Evolutionary conservation across 352 stramenopile genomes (phyloP).

Genomic region (Detonula confervacea): DNA sequence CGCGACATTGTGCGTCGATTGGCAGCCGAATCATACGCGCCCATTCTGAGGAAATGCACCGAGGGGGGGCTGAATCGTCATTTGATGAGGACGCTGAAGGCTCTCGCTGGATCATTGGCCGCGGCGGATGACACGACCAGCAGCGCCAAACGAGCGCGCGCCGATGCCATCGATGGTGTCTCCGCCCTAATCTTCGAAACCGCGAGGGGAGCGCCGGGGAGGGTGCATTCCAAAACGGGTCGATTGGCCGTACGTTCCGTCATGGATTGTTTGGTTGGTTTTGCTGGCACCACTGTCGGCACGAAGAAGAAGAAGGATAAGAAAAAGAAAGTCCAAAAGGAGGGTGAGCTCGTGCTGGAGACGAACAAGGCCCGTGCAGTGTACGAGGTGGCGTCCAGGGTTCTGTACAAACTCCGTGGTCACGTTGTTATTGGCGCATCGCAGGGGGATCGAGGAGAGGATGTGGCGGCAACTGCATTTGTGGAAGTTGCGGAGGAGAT

Average conservation of each 20-base stretch:
- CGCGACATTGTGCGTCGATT: constrained; percentile 78
- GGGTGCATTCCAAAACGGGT: constrained; percentile 76
- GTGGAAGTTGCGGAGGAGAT: constrained; percentile 53
- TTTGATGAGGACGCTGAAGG: constrained; percentile 73
- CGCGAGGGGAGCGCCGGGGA: constrained; percentile 63
- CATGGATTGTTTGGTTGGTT: constrained; percentile 60
- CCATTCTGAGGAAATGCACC: constrained; percentile 73
- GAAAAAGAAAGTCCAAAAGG: constrained; percentile 21
- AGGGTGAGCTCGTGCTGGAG: constrained; percentile 21
- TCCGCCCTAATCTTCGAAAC: constrained; percentile 79
- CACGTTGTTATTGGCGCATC: constrained; percentile 39
- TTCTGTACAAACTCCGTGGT: constrained; percentile 64
- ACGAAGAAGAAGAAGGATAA: constrained; percentile 6
- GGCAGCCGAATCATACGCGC: constrained; percentile 80
- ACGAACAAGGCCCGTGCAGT: constrained; percentile 47
- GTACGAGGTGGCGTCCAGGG: constrained; percentile 59
- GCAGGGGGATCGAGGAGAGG: constrained; percentile 11
- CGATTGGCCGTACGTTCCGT: constrained; percentile 62
- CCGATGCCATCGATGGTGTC: constrained; percentile 83
- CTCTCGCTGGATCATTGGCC: constrained; percentile 58
- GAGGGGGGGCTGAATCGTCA: constrained; percentile 72
- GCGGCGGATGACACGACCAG: constrained; percentile 30
- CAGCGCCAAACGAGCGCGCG: constrained; percentile 58
- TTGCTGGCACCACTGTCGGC: not conserved
- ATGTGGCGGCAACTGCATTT: constrained; percentile 38